A percentile compares a stretch with the other conserved stretches of the same genome.
Conservation (phyloP, 176 grass and related monocot genomes). For the Rhynchospora breviuscula region DNA sequence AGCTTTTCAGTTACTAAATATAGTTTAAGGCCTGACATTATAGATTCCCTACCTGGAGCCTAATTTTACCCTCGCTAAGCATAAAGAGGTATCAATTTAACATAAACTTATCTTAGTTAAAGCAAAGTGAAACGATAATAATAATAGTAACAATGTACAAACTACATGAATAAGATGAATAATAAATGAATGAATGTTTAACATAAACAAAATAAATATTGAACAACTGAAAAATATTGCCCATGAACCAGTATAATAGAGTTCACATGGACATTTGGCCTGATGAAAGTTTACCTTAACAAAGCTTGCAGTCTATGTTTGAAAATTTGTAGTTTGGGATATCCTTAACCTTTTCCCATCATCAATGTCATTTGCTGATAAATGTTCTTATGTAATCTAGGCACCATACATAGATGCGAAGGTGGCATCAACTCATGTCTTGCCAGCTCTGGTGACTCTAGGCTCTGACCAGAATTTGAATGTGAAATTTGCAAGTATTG, state of each 20-base stretch:
- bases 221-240: neutral
- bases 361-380: neutral
- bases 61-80: neutral
- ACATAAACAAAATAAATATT: too few species aligned
- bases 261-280: neutral
- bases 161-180: neutral
- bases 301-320: neutral
- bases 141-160: neutral
- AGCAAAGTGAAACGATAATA: neutral
- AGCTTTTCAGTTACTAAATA: slow-evolving; percentile 26
- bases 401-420: slow-evolving; percentile 73
- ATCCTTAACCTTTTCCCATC: neutral
- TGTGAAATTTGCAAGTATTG: slow-evolving; percentile 98
- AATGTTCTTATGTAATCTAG: slow-evolving; percentile 37
- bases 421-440: slow-evolving; percentile 79
- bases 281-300: neutral
- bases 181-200: neutral
- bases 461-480: slow-evolving; percentile 73
- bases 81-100: neutral
- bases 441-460: slow-evolving; percentile 92
- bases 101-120: neutral
- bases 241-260: neutral
- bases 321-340: neutral
- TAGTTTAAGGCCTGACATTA: neutral
- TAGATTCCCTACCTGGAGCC: neutral